Conservation (phyloP, 306 rosid genomes). For the Quercus engelmannii region DNA sequence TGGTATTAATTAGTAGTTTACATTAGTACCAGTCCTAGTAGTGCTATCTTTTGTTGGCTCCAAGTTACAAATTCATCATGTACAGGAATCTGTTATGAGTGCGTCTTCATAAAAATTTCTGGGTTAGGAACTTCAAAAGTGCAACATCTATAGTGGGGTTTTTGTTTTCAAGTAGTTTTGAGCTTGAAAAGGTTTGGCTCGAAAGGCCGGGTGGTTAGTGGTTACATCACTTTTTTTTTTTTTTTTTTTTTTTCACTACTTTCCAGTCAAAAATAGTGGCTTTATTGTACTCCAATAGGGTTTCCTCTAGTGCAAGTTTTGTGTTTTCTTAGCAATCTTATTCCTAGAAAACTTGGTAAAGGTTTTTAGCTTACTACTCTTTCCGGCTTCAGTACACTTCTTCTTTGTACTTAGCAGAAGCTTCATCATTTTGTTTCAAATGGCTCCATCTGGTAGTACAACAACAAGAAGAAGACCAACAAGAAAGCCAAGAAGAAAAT, state of each 20-base stretch:
- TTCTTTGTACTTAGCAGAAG: constrained; percentile 12
- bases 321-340: constrained; percentile 3
- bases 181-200: constrained; percentile 25
- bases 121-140: not conserved
- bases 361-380: constrained; percentile 22
- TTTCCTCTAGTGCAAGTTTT: constrained; percentile 13
- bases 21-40: not conserved
- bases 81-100: not conserved
- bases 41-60: not conserved
- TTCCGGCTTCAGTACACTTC: constrained; percentile 29
- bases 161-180: not conserved
- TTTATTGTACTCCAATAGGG: not conserved
- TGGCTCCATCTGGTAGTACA: constrained; percentile 59
- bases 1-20: not conserved
- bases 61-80: not conserved
- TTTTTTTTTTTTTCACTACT: constrained; percentile 14
- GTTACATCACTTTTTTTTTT: constrained; percentile 20
- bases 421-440: constrained; percentile 23
- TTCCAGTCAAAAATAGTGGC: constrained; percentile 47
- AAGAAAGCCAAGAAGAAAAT: constrained; percentile 28
- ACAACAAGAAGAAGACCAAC: constrained; percentile 29
- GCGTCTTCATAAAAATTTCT: not conserved
- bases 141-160: not conserved
- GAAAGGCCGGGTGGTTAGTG: constrained; percentile 19
- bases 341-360: constrained; percentile 10